Evolutionary conservation across 306 rosid genomes (phyloP).

Genomic region (Amphicarpaea edgeworthii): DNA sequence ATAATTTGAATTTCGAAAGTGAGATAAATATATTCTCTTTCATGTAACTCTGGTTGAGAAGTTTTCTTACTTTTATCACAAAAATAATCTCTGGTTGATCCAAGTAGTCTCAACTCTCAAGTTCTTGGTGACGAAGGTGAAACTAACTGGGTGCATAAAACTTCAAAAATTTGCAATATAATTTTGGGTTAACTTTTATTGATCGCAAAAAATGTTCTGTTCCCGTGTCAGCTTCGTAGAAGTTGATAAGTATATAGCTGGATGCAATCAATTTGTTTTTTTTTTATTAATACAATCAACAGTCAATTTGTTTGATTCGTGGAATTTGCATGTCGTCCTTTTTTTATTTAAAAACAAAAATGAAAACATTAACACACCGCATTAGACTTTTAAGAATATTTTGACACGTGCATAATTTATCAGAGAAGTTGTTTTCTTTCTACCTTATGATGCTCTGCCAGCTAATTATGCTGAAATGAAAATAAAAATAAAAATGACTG

Average conservation of each 20-base stretch:
- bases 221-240: background rate
- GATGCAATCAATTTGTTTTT: conserved; percentile 20
- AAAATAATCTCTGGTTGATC: conserved; percentile 9
- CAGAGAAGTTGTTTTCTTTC: background rate
- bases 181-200: background rate
- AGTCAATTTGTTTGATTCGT: conserved; percentile 14
- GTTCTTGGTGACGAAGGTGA: background rate
- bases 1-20: background rate
- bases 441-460: conserved; percentile 19
- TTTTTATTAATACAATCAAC: too few species aligned
- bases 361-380: background rate
- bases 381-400: conserved; percentile 16
- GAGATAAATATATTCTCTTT: background rate
- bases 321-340: background rate
- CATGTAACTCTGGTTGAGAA: background rate
- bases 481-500: background rate
- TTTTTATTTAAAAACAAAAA: background rate
- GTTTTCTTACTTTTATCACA: too few species aligned
- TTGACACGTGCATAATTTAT: background rate
- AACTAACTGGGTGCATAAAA: background rate
- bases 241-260: conserved; percentile 9
- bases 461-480: background rate
- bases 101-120: background rate
- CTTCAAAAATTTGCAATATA: background rate
- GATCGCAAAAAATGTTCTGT: background rate